Conservation (phyloP, 768 basidiomycete genomes). For the Tylopilus intermedius region DNA sequence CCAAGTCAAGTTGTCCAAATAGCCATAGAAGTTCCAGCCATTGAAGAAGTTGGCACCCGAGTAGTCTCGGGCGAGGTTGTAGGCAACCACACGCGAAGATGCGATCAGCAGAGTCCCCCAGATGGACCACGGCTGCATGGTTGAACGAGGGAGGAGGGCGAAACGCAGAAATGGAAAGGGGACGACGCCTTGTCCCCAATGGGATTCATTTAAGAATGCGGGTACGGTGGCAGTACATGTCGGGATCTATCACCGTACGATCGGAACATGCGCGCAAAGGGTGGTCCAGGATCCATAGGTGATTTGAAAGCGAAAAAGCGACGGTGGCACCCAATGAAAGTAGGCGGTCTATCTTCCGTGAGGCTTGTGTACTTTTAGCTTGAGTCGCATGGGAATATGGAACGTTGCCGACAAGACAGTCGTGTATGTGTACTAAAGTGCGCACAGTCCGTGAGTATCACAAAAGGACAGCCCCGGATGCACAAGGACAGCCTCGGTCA, state of each 20-base stretch:
- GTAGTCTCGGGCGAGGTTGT: constrained; percentile 41
- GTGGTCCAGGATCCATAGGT: too few relatives aligned
- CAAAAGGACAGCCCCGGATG: too few relatives aligned
- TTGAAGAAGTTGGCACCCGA: constrained; percentile 50
- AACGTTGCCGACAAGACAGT: too few relatives aligned
- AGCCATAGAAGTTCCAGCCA: constrained; percentile 51
- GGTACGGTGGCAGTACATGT: constrained; percentile 1
- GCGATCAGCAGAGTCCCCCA: background rate
- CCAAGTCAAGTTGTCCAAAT: constrained; percentile 42
- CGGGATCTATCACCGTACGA: background rate
- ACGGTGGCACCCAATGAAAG: background rate
- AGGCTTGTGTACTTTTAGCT: background rate
- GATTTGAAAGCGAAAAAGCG: background rate
- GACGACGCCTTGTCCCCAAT: background rate
- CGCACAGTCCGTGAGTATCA: too few relatives aligned
- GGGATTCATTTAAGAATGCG: constrained; percentile 4
- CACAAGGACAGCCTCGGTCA: too few relatives aligned
- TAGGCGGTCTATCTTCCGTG: background rate
- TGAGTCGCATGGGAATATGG: background rate
- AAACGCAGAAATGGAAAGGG: background rate
- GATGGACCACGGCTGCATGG: constrained; percentile 13
- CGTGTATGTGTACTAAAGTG: too few relatives aligned
- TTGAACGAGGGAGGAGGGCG: background rate
- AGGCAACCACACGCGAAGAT: constrained; percentile 17
- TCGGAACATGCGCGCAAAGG: background rate